A percentile compares a stretch with the other conserved stretches of the same genome.
phyloP scores from a whole-genome alignment of 2,329 filamentous ascomycete species.

The Trichoderma aggressivum region DNA sequence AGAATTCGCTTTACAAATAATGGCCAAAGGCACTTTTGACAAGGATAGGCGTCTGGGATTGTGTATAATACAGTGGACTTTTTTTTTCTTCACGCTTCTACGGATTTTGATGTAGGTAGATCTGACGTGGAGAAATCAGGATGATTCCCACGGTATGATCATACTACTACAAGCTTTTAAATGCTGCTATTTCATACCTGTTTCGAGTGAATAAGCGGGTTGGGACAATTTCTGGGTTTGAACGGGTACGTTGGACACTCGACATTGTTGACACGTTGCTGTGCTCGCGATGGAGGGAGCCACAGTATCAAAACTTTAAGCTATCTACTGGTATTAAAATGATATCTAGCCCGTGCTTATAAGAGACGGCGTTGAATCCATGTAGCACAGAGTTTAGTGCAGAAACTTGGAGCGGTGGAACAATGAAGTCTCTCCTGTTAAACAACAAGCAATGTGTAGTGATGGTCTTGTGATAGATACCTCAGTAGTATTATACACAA shows the following conservation, averaged over 20 bases:
- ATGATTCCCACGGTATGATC: not conserved
- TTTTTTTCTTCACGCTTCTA: not conserved
- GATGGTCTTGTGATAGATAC: not conserved
- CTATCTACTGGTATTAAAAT: not conserved
- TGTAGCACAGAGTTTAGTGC: not conserved
- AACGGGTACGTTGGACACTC: not conserved
- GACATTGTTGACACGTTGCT: not conserved
- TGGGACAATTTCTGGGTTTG: not conserved
- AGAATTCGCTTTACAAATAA: not conserved
- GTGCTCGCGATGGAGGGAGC: not conserved
- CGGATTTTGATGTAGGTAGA: not conserved
- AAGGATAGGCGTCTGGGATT: constrained; percentile 18
- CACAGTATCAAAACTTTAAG: not conserved
- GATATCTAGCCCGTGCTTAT: not conserved
- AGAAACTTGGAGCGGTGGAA: not conserved
- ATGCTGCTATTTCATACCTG: not conserved
- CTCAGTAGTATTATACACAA: not conserved
- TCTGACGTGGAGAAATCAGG: not conserved
- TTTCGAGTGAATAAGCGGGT: no score
- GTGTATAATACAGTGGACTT: constrained; percentile 6
- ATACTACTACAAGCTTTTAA: not conserved
- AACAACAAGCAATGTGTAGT: not conserved
- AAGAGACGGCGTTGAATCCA: not conserved
- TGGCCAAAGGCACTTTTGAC: constrained; percentile 13
- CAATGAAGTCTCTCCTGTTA: not conserved